A percentile compares a stretch with the other conserved stretches of the same genome.
Evolutionary conservation across 176 grass and related monocot species (phyloP).

Genomic region (Carex pumila): DNA sequence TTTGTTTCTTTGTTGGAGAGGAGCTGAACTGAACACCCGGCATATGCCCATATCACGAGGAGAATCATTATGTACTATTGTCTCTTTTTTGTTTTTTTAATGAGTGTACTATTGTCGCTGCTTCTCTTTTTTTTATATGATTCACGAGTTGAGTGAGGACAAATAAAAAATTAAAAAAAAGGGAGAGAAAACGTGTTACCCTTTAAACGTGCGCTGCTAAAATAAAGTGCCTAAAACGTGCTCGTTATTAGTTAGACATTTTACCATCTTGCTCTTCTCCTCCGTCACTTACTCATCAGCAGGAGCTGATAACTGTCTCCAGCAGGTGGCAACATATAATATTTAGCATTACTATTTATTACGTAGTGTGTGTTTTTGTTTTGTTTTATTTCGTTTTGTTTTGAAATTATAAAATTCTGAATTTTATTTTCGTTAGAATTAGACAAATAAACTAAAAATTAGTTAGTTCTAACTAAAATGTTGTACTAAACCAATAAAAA

Average conservation of each 20-base stretch:
- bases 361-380: no score
- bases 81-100: no score
- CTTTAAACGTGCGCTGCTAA: not conserved
- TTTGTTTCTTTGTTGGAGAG: no score
- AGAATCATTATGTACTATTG: not conserved
- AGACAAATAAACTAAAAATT: no score
- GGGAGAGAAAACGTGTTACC: not conserved
- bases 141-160: not conserved
- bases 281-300: not conserved
- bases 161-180: not conserved
- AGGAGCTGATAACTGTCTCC: not conserved
- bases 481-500: no score
- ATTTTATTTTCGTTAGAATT: no score
- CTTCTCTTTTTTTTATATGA: not conserved
- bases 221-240: not conserved
- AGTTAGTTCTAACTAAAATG: no score
- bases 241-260: not conserved
- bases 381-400: no score
- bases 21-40: no score
- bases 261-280: not conserved
- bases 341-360: not conserved
- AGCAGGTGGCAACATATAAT: not conserved
- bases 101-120: not conserved
- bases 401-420: no score
- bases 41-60: not conserved